These are phyloP conservation scores for Oryza meyeriana DNA, from an alignment of 176 grass and related monocot species.

Conservation along the genomic window DNA sequence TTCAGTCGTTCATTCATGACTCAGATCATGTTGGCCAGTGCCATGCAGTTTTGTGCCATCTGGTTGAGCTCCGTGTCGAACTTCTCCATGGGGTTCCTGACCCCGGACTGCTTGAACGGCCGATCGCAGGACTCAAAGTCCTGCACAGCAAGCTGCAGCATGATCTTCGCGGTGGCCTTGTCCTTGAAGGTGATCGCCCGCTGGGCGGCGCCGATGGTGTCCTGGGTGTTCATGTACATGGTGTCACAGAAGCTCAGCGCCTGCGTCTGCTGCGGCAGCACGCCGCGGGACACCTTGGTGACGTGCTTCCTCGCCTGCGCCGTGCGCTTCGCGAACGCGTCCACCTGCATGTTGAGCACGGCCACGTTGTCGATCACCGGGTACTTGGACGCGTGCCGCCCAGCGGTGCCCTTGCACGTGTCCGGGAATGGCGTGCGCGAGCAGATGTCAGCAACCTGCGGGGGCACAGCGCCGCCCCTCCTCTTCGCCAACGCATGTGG, in stretches of 20 bases:
- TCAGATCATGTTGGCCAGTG: slow-evolving; percentile 44
- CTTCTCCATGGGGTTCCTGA: slow-evolving; percentile 36
- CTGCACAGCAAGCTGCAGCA: slow-evolving; percentile 53
- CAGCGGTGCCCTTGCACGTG: slow-evolving; percentile 31
- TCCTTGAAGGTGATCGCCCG: slow-evolving; percentile 46
- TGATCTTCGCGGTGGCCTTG: slow-evolving; percentile 41
- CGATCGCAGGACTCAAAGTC: slow-evolving; percentile 54
- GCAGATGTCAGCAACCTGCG: slow-evolving; percentile 16
- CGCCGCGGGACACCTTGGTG: neutral
- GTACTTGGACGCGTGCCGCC: slow-evolving; percentile 39
- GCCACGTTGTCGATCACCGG: slow-evolving; percentile 34
- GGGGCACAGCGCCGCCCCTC: neutral
- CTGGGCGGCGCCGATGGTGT: slow-evolving; percentile 46
- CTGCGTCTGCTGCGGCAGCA: neutral
- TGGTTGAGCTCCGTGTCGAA: slow-evolving; percentile 33
- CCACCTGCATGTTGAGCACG: slow-evolving; percentile 56
- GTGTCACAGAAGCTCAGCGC: slow-evolving; percentile 48
- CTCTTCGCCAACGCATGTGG: neutral
- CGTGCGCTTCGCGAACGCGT: slow-evolving; percentile 40
- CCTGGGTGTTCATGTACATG: slow-evolving; percentile 57
- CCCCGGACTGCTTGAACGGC: slow-evolving; percentile 26
- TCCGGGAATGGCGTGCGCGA: slow-evolving; percentile 31
- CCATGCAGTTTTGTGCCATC: slow-evolving; percentile 54
- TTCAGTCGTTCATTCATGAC: neutral
- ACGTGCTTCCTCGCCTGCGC: slow-evolving; percentile 26